Evolutionary conservation across 495 filamentous ascomycete species (phyloP).

Genomic region (Neurospora terricola): DNA sequence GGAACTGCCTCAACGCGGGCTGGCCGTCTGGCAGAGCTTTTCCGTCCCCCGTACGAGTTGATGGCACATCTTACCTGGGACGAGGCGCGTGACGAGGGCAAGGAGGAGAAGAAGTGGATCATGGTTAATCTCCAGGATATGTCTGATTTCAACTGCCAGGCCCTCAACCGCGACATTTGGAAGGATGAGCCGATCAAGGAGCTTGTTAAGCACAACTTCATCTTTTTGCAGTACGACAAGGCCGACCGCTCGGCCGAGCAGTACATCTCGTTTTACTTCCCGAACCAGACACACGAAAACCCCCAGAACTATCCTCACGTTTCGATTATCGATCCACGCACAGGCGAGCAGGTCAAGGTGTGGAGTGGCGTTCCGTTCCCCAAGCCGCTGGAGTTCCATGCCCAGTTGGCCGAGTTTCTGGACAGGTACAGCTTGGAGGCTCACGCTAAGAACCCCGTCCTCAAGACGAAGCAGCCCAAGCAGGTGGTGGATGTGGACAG

Average conservation of each 20-base stretch:
- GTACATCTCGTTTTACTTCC: slow-evolving; percentile 88
- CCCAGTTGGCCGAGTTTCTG: slow-evolving; percentile 87
- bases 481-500: slow-evolving; percentile 62
- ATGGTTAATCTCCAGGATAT: slow-evolving; percentile 91
- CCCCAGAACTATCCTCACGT: slow-evolving; percentile 80
- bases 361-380: slow-evolving; percentile 82
- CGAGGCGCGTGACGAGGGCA: slow-evolving; percentile 70
- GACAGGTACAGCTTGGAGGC: slow-evolving; percentile 85
- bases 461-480: slow-evolving; percentile 63
- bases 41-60: slow-evolving; percentile 79
- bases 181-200: slow-evolving; percentile 69
- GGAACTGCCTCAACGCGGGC: slow-evolving; percentile 14
- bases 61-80: slow-evolving; percentile 71
- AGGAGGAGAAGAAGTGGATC: slow-evolving; percentile 83
- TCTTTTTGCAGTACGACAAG: slow-evolving; percentile 89
- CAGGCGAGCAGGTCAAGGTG: slow-evolving; percentile 93
- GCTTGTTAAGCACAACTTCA: slow-evolving; percentile 80
- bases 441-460: slow-evolving; percentile 85
- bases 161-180: slow-evolving; percentile 91
- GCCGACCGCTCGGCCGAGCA: slow-evolving; percentile 62
- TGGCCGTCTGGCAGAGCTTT: slow-evolving; percentile 71
- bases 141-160: slow-evolving; percentile 84
- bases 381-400: slow-evolving; percentile 69
- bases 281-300: slow-evolving; percentile 56
- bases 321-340: slow-evolving; percentile 88